Base-by-base conservation (phyloP, 768 basidiomycete genomes). In the Pisolithus sp. region DNA sequence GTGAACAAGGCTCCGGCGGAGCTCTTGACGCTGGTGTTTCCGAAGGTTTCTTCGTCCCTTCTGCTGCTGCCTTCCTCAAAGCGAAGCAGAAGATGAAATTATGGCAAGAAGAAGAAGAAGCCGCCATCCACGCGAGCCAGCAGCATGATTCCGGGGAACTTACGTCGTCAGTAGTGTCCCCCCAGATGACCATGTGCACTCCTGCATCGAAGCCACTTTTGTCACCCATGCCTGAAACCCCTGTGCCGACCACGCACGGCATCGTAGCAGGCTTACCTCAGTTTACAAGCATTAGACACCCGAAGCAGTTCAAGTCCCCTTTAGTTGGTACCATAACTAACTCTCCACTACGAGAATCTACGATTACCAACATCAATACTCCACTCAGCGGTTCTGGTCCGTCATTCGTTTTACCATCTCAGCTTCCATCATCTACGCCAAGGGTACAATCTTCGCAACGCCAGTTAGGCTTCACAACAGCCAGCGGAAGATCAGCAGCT, bases 21-120 rank as follows among this genome's bases (percentile, higher is more conserved):
- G 30, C 64, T 60, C 38, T 58, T 63, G 51, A 56, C 60, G 48
- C 56, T 57, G 0, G 54, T 58, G 15, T 7, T 53, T 4, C 56
- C 46, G 39, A 69, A 10, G 69, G 75, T 39, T 66, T 69, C n/a
- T 56, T 72, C 9, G 59, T 82, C 18, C 84, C 84, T 1, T 85
- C 83, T 5, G 71, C 68, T 30, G 68, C 68, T 21, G 80, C 85
- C 1, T 61, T 85, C 7, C 76, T 73, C 7, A 75, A 74, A 57
- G 85, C 84, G 1, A 66, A 76, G 64, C 75, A 75, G 40, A 78
- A 72, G 56, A 69, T 82, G 60, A 69, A 66, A 24, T 68, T 71
- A 23, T 82, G 80, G 81, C 64, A 72, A 36, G 68, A 72, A 40
- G 72, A 74, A n/a, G 65, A 68, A 10, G 41, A 52, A 30, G 59